Evolutionary conservation across 2,329 filamentous ascomycete genomes (phyloP), one percentile per base, ranked within the genome.

Genomic region (Colletotrichum agaves): DNA sequence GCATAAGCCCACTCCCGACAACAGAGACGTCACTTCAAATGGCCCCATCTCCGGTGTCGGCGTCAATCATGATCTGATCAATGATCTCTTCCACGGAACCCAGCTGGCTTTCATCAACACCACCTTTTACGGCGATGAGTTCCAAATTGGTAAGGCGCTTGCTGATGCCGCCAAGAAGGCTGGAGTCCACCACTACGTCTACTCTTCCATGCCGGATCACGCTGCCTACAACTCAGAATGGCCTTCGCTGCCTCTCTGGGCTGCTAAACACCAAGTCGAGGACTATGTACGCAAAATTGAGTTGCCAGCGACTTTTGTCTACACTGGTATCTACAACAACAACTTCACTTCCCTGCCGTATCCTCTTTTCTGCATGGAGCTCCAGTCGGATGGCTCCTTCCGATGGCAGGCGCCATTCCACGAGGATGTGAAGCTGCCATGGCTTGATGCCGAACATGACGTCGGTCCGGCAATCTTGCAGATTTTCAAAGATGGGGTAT

Each of bases 281-380:
- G 92, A 96, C 61, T 97, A 98, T 78, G 87, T 98, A 58, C 89
- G 93, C 65, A 88, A 93, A 76, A 87, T 97, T 44, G 90, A 90
- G 10, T 84, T 98, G 11, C 93, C 93, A 0, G 90, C 94, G 1
- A 98, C 95, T 0, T 98, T 97, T 78, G 91, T 98, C 71, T 98
- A 98, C 79, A 93, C 94, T 10, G 96, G 95, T 67, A 98, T 98
- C 74, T 99, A 98, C 84, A 97, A 98, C 85, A 98, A 98, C 81
- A 98, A 99, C 78, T 99, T 98, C 80, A 98, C 95, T 33, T 96
- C 93, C 52, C 85, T 98, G 35, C 90, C 89, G 1, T 98, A 97
- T 76, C 96, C 96, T 1, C 85, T 98, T 4, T 98, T 98, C 82
- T 96, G 94, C 81, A 97, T 98, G 92, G 93, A 97, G 71, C 83